Base-by-base conservation (phyloP, 2,329 filamentous ascomycete genomes). In the Phyllosticta citriasiana region DNA sequence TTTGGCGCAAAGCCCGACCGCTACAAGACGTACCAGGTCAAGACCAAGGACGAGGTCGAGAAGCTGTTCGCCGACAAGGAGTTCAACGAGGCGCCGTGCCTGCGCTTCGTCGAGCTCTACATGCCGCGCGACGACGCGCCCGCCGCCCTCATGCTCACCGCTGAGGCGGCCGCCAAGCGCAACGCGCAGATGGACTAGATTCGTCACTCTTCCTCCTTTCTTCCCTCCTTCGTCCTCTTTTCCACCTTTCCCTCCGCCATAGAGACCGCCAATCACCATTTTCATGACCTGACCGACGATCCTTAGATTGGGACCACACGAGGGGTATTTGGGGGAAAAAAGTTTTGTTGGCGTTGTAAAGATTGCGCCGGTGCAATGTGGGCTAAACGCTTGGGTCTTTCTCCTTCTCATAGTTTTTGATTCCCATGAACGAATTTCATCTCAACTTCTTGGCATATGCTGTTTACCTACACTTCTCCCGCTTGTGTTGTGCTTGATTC, bases 111-210 rank as follows among this genome's bases (percentile, higher is more conserved):
- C 52, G 91, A 95, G 78, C 69, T 95, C 57, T 87, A 89, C 69
- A 90, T 95, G 84, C 86, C 85, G 9, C 87, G 83, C 74, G 82
- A 91, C 63, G 90, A 95, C 74, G 89, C 89, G 12, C 90, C 90
- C 0, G 78, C 80, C 55, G 84, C 84, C 4, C 73, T 95, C 66
- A 83, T 87, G 67, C 74, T 85, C 69, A 90, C 88, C 24, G 87
- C 88, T 0, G 81, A 88, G 72, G 85, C 86, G 4, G 86, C 85
- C 54, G 88, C 88, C 5, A 84, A 77, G 75, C 84, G 79, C 57
- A 93, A 92, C 71, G 78, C 82, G 19, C 19, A 22, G 19, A 22
- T 22, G 6, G 80, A 71, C 40, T 57, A 61, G 26, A 35, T 40
- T 50, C 30, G 5, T 52, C 8, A n/a, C 51, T 52, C 25, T 25